Conservation (phyloP, 306 rosid genomes). For the Cucumis hystrix region DNA sequence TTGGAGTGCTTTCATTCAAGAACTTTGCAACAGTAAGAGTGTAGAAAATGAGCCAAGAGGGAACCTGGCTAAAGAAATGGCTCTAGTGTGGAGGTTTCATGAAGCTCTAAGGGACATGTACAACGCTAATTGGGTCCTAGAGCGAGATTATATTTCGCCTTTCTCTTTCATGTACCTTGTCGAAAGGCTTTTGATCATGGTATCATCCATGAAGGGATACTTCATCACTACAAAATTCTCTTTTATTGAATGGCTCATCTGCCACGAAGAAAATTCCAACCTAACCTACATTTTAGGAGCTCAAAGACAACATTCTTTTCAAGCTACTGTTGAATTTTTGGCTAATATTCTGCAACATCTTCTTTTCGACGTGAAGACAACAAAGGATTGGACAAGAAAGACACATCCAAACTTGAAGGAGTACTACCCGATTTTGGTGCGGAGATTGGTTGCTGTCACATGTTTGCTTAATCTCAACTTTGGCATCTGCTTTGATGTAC, state of each 20-base stretch:
- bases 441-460: constrained; percentile 24
- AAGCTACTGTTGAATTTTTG: constrained; percentile 8
- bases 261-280: constrained; percentile 16
- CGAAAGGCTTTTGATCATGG: constrained; percentile 43
- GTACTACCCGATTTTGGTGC: constrained; percentile 20
- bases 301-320: not conserved
- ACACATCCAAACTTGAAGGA: constrained; percentile 2
- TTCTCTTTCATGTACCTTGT: constrained; percentile 51
- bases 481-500: not conserved
- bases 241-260: constrained; percentile 51
- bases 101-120: constrained; percentile 29
- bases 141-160: constrained; percentile 40
- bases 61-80: not conserved
- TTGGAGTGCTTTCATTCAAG: constrained; percentile 36
- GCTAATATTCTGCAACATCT: not conserved
- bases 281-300: not conserved
- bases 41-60: not conserved
- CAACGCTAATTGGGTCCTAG: constrained; percentile 12
- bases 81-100: constrained; percentile 4
- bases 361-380: constrained; percentile 3
- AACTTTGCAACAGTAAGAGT: constrained; percentile 7
- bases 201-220: constrained; percentile 16
- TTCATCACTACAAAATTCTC: constrained; percentile 40
- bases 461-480: constrained; percentile 35
- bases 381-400: constrained; percentile 25